Conservation (phyloP, 257 asterid species). For the Lycium barbarum region DNA sequence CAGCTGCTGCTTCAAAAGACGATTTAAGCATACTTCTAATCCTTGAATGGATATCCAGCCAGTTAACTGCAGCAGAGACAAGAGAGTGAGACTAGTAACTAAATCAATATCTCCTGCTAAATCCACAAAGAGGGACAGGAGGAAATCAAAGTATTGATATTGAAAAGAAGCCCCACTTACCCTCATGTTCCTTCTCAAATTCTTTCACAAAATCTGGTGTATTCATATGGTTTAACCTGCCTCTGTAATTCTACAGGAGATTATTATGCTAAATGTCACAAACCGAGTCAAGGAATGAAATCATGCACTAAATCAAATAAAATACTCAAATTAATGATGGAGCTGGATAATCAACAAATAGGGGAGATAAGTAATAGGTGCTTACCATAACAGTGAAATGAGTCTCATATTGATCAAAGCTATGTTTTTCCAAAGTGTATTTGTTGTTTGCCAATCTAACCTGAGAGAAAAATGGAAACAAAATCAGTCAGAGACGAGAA, state of each 20-base stretch:
- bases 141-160: constrained; percentile 29
- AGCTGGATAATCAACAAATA: constrained; percentile 22
- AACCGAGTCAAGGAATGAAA: constrained; percentile 27
- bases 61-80: constrained; percentile 64
- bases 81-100: constrained; percentile 13
- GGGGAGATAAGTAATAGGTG: constrained; percentile 20
- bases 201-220: constrained; percentile 78
- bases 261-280: constrained; percentile 24
- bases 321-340: constrained; percentile 6
- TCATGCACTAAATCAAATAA: constrained; percentile 19
- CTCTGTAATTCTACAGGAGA: constrained; percentile 78
- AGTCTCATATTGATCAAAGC: constrained; percentile 88
- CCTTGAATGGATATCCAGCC: constrained; percentile 88
- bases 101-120: constrained; percentile 10
- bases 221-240: constrained; percentile 80
- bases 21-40: constrained; percentile 76
- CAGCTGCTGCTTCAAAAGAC: constrained; percentile 86
- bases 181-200: constrained; percentile 87
- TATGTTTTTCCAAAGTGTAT: constrained; percentile 77
- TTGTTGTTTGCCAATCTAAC: constrained; percentile 88
- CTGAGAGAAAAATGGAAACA: constrained; percentile 49
- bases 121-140: background rate
- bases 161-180: constrained; percentile 45
- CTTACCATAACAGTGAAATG: constrained; percentile 99
- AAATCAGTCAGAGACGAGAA: constrained; percentile 28